A percentile compares a stretch with the other conserved stretches of the same genome.
Conservation (phyloP, 306 rosid species). For the Leucaena leucocephala region DNA sequence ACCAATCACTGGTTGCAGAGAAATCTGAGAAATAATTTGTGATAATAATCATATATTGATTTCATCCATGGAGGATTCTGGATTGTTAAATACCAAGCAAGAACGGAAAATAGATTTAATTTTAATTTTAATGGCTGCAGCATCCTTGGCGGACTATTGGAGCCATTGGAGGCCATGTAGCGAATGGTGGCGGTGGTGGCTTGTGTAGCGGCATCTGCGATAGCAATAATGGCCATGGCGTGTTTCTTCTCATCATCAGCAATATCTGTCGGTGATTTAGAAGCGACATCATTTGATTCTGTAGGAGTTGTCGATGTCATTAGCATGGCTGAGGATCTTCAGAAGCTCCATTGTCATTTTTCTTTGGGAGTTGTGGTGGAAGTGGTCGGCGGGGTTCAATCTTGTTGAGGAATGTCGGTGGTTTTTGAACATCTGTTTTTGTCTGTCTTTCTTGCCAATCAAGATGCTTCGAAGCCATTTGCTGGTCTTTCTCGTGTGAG, state of each 20-base stretch:
- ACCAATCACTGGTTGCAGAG: too few relatives aligned
- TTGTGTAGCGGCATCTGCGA: constrained; percentile 61
- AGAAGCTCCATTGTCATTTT: constrained; percentile 86
- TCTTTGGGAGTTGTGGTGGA: constrained; percentile 52
- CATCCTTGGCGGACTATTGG: constrained; percentile 46
- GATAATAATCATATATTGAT: too few relatives aligned
- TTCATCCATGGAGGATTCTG: neutral
- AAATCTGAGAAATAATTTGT: neutral
- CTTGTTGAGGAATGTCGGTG: constrained; percentile 28
- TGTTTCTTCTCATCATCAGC: constrained; percentile 52
- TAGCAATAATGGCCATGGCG: constrained; percentile 62
- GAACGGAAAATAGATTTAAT: constrained; percentile 85
- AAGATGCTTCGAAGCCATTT: constrained; percentile 81
- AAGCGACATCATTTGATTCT: constrained; percentile 36
- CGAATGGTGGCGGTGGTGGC: constrained; percentile 71
- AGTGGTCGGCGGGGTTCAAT: constrained; percentile 58
- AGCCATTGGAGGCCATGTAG: constrained; percentile 23
- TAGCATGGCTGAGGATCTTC: constrained; percentile 75
- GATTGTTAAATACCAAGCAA: constrained; percentile 62
- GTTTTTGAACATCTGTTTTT: constrained; percentile 17
- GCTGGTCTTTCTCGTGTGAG: constrained; percentile 75
- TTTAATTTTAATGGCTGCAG: constrained; percentile 57
- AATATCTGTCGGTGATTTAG: constrained; percentile 40
- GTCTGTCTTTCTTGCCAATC: constrained; percentile 66
- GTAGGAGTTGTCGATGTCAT: constrained; percentile 39